Conservation (phyloP, 257 asterid genomes). For the Ilex aquifolium region DNA sequence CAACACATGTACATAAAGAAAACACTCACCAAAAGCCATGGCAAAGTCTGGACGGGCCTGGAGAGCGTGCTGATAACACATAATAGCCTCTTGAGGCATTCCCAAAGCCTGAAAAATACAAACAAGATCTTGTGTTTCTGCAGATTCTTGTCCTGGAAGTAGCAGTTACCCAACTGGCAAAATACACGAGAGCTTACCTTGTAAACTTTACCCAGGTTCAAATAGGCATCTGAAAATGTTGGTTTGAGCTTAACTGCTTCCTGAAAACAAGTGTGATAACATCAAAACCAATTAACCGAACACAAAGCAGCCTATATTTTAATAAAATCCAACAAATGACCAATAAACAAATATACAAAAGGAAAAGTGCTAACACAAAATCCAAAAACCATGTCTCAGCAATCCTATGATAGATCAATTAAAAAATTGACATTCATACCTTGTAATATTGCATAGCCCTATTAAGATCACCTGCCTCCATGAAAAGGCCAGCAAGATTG, state of each 20-base stretch:
- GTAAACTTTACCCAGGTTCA: slow-evolving; percentile 94
- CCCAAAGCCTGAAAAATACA: slow-evolving; percentile 87
- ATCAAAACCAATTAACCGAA: not conserved
- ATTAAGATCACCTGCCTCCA: slow-evolving; percentile 91
- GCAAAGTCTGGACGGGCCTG: slow-evolving; percentile 91
- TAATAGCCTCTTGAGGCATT: slow-evolving; percentile 88
- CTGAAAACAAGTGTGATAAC: slow-evolving; percentile 29
- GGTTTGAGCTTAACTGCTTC: slow-evolving; percentile 99
- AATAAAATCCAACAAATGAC: slow-evolving; percentile 6
- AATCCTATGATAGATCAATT: not conserved
- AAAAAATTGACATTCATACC: slow-evolving; percentile 30
- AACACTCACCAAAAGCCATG: slow-evolving; percentile 83
- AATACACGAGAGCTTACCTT: slow-evolving; percentile 64
- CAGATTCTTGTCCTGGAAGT: slow-evolving; percentile 39
- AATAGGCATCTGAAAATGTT: slow-evolving; percentile 77
- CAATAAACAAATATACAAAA: not conserved
- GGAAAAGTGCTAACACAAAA: not conserved
- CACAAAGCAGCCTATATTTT: not conserved
- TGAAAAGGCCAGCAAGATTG: slow-evolving; percentile 95
- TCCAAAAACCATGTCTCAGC: not conserved
- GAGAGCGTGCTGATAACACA: slow-evolving; percentile 85
- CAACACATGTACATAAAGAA: not conserved
- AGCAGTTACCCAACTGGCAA: slow-evolving; percentile 48
- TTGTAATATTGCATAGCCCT: slow-evolving; percentile 95
- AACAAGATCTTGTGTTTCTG: slow-evolving; percentile 48